phyloP scores from a whole-genome alignment of 2,329 filamentous ascomycete genomes.

The Stachybotrys echinatus region DNA sequence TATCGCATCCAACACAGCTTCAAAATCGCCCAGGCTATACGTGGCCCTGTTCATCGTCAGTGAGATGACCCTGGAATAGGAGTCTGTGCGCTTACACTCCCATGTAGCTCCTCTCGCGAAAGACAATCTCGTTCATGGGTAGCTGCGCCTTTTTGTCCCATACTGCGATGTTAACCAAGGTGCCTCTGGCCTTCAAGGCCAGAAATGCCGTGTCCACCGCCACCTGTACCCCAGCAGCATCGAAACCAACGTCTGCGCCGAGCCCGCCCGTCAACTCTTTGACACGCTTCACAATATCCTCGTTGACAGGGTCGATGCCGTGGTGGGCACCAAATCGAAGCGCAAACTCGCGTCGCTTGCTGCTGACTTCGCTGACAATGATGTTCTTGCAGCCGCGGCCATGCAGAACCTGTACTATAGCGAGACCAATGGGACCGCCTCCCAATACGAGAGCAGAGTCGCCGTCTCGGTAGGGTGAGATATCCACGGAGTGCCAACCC shows the following conservation, averaged over 20 bases:
- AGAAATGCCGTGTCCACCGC: conserved; percentile 40
- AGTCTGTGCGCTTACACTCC: conserved; percentile 11
- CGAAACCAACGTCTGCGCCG: conserved; percentile 55
- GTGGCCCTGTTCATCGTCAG: conserved; percentile 38
- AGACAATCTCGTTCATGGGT: conserved; percentile 15
- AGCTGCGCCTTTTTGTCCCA: conserved; percentile 44
- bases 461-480: conserved; percentile 30
- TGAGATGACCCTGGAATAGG: conserved; percentile 28
- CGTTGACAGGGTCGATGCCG: conserved; percentile 32
- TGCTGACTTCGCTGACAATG: conserved; percentile 40
- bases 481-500: conserved; percentile 38
- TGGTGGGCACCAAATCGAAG: conserved; percentile 37
- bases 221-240: conserved; percentile 55
- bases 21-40: conserved; percentile 37
- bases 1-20: conserved; percentile 50
- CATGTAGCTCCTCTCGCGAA: conserved; percentile 14
- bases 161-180: conserved; percentile 59
- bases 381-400: conserved; percentile 42
- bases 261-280: conserved; percentile 39
- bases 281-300: conserved; percentile 40
- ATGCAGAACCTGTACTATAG: conserved; percentile 38
- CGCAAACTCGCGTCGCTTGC: conserved; percentile 35
- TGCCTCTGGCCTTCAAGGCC: conserved; percentile 46
- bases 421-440: conserved; percentile 43
- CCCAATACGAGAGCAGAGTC: conserved; percentile 43